Evolutionary conservation across 164 flowering plant genomes (phyloP).

Genomic region (Vitis rupestris): DNA sequence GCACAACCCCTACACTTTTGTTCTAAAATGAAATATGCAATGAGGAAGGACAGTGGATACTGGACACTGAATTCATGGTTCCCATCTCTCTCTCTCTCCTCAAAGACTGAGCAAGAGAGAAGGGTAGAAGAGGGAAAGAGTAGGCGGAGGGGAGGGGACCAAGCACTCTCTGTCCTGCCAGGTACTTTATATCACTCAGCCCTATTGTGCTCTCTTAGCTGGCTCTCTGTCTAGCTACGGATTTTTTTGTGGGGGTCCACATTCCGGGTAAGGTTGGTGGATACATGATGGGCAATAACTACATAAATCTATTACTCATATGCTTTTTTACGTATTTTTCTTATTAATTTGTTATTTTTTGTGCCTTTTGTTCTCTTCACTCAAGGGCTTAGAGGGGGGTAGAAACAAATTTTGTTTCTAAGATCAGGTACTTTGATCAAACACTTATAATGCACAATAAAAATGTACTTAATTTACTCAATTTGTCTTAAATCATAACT

Average conservation of each 20-base stretch:
- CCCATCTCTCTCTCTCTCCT: background rate
- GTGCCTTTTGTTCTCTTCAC: no score
- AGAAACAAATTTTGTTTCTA: no score
- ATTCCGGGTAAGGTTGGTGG: slow-evolving; percentile 3
- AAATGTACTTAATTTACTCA: no score
- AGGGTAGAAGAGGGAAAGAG: no score
- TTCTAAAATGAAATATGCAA: background rate
- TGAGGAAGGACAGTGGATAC: background rate
- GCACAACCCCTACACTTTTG: no score
- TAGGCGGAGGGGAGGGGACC: slow-evolving; percentile 9
- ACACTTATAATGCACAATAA: no score
- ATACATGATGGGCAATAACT: background rate
- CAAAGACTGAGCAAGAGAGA: slow-evolving; percentile 1
- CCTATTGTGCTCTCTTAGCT: slow-evolving; percentile 20
- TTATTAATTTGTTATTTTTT: no score
- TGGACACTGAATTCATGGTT: slow-evolving; percentile 23
- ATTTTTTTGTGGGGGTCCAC: slow-evolving; percentile 16
- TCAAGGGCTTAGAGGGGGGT: no score
- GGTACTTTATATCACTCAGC: background rate
- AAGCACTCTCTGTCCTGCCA: background rate
- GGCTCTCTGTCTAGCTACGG: slow-evolving; percentile 6
- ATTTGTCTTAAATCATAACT: no score
- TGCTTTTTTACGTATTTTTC: no score
- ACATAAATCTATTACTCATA: background rate
- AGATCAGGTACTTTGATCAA: no score